Conservation (phyloP, 495 filamentous ascomycete genomes). For the Hypoxylon rickii region DNA sequence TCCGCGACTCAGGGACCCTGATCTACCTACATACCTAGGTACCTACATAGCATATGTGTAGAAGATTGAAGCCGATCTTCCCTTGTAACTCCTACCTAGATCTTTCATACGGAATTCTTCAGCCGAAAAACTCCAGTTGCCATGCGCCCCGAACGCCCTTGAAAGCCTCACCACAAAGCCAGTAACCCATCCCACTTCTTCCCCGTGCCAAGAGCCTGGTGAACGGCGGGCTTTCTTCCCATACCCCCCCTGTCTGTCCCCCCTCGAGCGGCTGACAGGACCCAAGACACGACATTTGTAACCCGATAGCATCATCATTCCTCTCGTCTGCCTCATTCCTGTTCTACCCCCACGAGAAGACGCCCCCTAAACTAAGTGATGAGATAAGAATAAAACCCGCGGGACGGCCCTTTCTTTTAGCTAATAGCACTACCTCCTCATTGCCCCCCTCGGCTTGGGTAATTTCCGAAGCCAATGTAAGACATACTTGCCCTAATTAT, state of each 20-base stretch:
- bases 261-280: slow-evolving; percentile 16
- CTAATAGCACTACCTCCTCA: slow-evolving; percentile 2
- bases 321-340: neutral
- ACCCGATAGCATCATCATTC: slow-evolving; percentile 28
- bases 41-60: no score
- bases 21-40: slow-evolving; percentile 21
- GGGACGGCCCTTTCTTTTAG: slow-evolving; percentile 21
- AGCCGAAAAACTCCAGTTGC: no score
- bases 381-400: slow-evolving; percentile 27
- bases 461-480: neutral
- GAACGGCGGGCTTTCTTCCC: slow-evolving; percentile 1
- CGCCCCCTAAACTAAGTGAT: slow-evolving; percentile 2
- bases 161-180: neutral
- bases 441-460: no score
- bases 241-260: neutral
- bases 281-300: slow-evolving; percentile 10
- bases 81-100: neutral
- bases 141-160: no score
- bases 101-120: no score
- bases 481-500: neutral
- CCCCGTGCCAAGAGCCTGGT: slow-evolving; percentile 25
- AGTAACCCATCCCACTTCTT: slow-evolving; percentile 23
- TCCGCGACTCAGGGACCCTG: slow-evolving; percentile 26
- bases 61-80: slow-evolving; percentile 7
- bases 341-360: slow-evolving; percentile 22